Evolutionary conservation across 345 rosid species (phyloP), one percentile per base, ranked within the genome.

Genomic region (Mercurialis annua): DNA sequence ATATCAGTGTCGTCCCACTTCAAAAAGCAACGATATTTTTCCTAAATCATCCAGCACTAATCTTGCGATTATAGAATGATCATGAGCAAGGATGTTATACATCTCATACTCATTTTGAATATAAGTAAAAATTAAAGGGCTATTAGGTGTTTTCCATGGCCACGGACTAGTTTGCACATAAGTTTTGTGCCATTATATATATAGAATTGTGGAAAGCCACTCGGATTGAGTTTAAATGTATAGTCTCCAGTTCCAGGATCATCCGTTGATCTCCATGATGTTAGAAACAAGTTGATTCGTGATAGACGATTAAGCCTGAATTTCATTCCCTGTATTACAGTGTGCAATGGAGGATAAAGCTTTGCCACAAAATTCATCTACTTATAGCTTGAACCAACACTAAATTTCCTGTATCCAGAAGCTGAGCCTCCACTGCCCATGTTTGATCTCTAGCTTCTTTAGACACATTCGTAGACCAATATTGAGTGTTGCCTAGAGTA

Each of bases 1-100:
- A 94, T 44, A 91, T 69, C 21, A 80, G 10, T 29, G 91, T 80
- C 61, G 84, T 77, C 42, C 89, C 98, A 0, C 77, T 68, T 42
- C n/a, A n/a, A n/a, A n/a, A n/a, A n/a, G n/a, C n/a, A n/a, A n/a
- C n/a, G n/a, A n/a, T n/a, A n/a, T n/a, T n/a, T n/a, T n/a, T 59
- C 80, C 80, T 4, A 17, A 24, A 4, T 23, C 5, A 7, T 71
- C 67, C 1, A 76, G 12, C 3, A 26, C 5, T 5, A 12, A 0
- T 7, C 31, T 33, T 6, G 38, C 4, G 5, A 71, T 15, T 27
- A 29, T 2, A 5, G 59, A 4, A 7, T 0, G 7, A 1, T 62
- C 33, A 27, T 2, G 9, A 14, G 20, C 2, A 15, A 16, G 3
- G 23, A 7, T 6, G 1, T 4, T 1, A n/a, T 15, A 27, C 8